phyloP scores from a whole-genome alignment of 73 alveolate species.

The Breviolum minutum region DNA sequence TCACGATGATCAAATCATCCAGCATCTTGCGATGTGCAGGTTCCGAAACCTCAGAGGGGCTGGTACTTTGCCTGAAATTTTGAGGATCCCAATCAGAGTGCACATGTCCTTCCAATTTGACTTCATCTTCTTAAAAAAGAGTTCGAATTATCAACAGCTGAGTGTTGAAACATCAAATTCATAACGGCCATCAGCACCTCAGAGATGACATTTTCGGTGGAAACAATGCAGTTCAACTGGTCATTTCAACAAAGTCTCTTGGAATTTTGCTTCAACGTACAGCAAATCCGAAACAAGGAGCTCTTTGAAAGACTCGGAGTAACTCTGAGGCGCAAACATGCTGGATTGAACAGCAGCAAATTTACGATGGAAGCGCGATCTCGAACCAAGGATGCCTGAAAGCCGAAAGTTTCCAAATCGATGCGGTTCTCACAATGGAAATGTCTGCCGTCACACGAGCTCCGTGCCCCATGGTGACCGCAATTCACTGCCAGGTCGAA shows the following conservation, averaged over 20 bases:
- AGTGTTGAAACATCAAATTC: slow-evolving; percentile 42
- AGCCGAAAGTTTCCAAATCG: background rate
- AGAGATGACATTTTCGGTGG: background rate
- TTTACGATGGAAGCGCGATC: slow-evolving; percentile 82
- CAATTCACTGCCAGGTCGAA: slow-evolving; percentile 81
- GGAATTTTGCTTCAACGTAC: background rate
- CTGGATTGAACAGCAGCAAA: slow-evolving; percentile 77
- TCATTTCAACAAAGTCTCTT: background rate
- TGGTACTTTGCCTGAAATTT: no score
- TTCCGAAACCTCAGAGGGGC: slow-evolving; percentile 36
- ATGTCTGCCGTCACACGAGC: background rate
- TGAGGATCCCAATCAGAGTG: no score
- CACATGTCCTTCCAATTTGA: no score
- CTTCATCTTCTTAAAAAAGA: no score
- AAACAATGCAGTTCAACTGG: background rate
- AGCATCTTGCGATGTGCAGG: slow-evolving; percentile 87
- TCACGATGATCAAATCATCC: slow-evolving; percentile 78
- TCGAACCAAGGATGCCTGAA: slow-evolving; percentile 47
- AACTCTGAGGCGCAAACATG: background rate
- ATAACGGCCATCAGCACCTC: slow-evolving; percentile 87
- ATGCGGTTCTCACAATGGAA: no score
- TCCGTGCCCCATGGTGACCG: slow-evolving; percentile 22
- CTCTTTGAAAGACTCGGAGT: background rate
- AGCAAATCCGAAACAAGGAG: background rate
- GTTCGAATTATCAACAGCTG: background rate